These are phyloP conservation scores for Sonneratia alba DNA, from an alignment of 345 rosid genomes.

Conservation along the genomic window DNA sequence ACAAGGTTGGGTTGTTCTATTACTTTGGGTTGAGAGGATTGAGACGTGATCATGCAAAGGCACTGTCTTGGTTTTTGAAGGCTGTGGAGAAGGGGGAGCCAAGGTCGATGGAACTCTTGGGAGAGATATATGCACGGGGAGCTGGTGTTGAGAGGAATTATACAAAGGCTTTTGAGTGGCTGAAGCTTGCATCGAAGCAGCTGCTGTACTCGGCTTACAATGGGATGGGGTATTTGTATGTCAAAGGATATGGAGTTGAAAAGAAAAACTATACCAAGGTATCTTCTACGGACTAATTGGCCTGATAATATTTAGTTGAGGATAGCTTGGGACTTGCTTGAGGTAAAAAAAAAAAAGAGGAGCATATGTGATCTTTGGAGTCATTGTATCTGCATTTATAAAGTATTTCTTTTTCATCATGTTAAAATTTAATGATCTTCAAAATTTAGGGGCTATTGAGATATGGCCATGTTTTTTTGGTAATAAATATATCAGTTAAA, in stretches of 20 bases:
- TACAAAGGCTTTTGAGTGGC: conserved; percentile 90
- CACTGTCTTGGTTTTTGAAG: conserved; percentile 76
- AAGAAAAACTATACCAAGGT: conserved; percentile 90
- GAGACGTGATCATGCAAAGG: conserved; percentile 81
- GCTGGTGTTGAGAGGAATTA: conserved; percentile 97
- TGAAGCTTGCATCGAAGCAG: conserved; percentile 70
- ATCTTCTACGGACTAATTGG: conserved; percentile 3
- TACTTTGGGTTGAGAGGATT: conserved; percentile 95
- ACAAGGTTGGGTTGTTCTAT: conserved; percentile 78
- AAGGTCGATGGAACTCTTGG: conserved; percentile 90
- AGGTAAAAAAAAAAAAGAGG: not conserved
- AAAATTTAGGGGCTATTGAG: no score
- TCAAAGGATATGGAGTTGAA: conserved; percentile 94
- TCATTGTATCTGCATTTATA: no score
- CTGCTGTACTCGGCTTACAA: conserved; percentile 83
- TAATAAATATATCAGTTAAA: not conserved
- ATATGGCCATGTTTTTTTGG: not conserved
- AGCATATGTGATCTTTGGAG: no score
- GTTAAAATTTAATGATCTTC: no score
- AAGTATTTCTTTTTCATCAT: no score
- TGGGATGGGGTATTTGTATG: conserved; percentile 92
- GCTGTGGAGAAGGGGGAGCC: conserved; percentile 92
- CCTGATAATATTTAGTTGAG: not conserved
- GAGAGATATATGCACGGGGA: conserved; percentile 96
- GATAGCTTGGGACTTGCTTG: not conserved